phyloP scores from a whole-genome alignment of 257 asterid genomes.

The Handroanthus guayacan region DNA sequence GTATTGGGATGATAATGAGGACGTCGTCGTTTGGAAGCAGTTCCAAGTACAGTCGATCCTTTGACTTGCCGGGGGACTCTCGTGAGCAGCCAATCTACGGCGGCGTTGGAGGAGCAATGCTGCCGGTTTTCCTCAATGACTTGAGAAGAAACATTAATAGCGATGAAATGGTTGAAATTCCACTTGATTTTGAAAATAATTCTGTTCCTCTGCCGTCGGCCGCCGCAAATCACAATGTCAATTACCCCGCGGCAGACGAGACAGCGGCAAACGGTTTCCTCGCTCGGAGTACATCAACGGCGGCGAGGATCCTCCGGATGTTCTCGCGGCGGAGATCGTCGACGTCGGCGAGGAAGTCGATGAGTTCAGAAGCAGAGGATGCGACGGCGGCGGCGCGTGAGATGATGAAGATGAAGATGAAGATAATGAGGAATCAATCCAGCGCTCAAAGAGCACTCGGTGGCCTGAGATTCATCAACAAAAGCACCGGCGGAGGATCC shows the following conservation, averaged over 20 bases:
- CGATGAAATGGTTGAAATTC: conserved; percentile 57
- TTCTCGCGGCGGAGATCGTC: conserved; percentile 47
- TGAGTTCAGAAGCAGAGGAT: conserved; percentile 7
- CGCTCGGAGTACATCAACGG: conserved; percentile 49
- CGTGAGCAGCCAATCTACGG: conserved; percentile 3
- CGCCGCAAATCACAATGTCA: no score
- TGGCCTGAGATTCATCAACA: conserved; percentile 67
- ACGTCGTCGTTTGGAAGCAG: conserved; percentile 52
- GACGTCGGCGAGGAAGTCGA: conserved; percentile 16
- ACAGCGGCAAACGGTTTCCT: conserved; percentile 33
- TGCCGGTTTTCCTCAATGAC: conserved; percentile 66
- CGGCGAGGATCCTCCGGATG: conserved; percentile 48
- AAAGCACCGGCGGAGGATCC: conserved; percentile 47
- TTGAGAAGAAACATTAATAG: conserved; percentile 38
- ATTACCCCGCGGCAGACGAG: not conserved
- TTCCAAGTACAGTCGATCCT: conserved; percentile 47
- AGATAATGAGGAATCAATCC: conserved; percentile 56
- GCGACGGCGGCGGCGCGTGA: conserved; percentile 48
- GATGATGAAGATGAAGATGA: conserved; percentile 54
- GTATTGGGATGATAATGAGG: conserved; percentile 27
- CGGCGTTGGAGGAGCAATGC: conserved; percentile 59
- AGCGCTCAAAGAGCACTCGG: conserved; percentile 64
- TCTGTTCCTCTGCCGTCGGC: conserved; percentile 29
- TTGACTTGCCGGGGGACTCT: conserved; percentile 49
- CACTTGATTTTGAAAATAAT: conserved; percentile 56